Evolutionary conservation across 306 rosid genomes (phyloP), one percentile per base, ranked within the genome.

Genomic region (Quercus berberidifolia): DNA sequence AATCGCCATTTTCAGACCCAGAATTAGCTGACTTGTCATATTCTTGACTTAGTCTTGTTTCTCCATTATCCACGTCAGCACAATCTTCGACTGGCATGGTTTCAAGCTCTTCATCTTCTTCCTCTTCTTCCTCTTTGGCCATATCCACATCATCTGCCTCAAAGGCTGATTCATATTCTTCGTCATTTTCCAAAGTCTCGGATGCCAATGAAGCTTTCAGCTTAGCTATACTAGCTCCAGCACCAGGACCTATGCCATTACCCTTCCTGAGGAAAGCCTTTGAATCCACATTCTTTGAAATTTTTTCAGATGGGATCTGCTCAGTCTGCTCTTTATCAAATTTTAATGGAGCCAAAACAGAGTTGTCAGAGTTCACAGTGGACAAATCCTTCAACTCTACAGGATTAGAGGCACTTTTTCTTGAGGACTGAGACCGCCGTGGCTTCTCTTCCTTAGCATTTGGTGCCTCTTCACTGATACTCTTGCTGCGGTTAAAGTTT

Each of bases 371-470:
- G 83, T 85, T 88, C 88, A 86, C 71, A 75, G 88, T 72, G 58
- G 92, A 58, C 60, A 83, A 71, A 79, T 90, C 93, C 82, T 80
- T 91, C 20, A 79, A 83, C 90, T 88, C 98, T 38, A 76, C 80
- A 75, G 92, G 90, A 83, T 76, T 88, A 69, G 90, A 92, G 35
- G 90, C 60, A 69, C 88, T 89, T 84, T 90, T 96, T 82, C 88
- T 88, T 82, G 81, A 76, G 73, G 94, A 83, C 63, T 84, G 92
- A 75, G 84, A 75, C 58, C 78, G 86, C 74, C 87, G 90, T 26
- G 90, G 80, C 90, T 89, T 96, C 80, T 93, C 97, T 74, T 93
- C 98, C 90, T 91, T 93, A 73, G 78, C 62, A 62, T 80, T 81
- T 77, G 84, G 80, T 60, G 55, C 38, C 67, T 96, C 99, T 83